phyloP scores from a whole-genome alignment of 2,329 filamentous ascomycete genomes.

The Madurella mycetomatis region DNA sequence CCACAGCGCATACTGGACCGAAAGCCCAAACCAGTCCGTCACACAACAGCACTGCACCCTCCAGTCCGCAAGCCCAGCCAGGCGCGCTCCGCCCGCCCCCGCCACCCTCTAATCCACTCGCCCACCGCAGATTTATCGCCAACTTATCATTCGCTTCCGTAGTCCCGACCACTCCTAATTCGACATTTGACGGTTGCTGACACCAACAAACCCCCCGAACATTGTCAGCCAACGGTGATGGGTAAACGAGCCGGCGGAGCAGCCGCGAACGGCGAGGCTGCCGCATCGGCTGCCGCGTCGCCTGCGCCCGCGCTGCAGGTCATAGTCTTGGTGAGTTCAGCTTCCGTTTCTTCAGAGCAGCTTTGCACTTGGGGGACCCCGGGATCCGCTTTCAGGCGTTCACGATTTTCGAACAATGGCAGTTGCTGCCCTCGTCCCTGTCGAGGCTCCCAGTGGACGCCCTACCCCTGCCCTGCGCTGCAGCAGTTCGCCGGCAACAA shows the following conservation, averaged over 20 bases:
- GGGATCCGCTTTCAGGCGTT: no score
- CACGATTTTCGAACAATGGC: no score
- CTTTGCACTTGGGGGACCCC: no score
- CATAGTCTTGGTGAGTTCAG: conserved; percentile 63
- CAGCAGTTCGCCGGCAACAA: background rate
- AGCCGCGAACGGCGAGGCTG: conserved; percentile 1
- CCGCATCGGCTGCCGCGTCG: background rate
- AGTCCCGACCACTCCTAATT: background rate
- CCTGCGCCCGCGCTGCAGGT: conserved; percentile 60
- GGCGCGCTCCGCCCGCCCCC: no score
- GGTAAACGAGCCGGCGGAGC: conserved; percentile 4
- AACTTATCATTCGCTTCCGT: background rate
- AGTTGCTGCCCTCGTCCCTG: no score
- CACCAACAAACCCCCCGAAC: no score
- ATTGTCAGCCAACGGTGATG: background rate
- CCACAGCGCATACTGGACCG: no score
- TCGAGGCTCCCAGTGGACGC: background rate
- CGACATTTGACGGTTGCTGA: background rate
- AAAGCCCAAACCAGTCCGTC: no score
- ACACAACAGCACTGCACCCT: no score
- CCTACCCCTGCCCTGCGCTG: conserved; percentile 10
- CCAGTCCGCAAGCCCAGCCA: no score
- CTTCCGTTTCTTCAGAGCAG: no score
- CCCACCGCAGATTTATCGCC: background rate
- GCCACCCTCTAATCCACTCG: background rate